A percentile compares a stretch with the other conserved stretches of the same genome.
phyloP scores from a whole-genome alignment of 2,329 filamentous ascomycete species.

The Bretziella fagacearum region DNA sequence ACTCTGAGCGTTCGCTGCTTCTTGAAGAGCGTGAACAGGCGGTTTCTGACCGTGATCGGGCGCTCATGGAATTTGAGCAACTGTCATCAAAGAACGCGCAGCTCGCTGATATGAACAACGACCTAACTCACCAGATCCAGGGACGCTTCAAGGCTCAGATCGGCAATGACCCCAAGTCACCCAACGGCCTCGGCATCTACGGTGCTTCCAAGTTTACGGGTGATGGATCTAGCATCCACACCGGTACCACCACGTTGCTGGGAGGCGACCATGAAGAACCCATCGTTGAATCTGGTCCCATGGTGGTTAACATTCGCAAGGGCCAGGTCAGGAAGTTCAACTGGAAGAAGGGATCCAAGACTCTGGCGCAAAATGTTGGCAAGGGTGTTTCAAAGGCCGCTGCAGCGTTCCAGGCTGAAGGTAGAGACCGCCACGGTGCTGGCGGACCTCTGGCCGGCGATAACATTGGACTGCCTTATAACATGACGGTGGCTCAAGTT shows the following conservation, averaged over 20 bases:
- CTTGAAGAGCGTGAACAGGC: constrained; percentile 72
- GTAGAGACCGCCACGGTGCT: constrained; percentile 34
- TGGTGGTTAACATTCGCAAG: constrained; percentile 88
- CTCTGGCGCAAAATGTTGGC: constrained; percentile 80
- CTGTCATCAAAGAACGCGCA: constrained; percentile 88
- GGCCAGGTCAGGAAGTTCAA: constrained; percentile 93
- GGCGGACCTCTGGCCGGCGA: constrained; percentile 38
- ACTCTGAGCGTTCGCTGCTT: constrained; percentile 60
- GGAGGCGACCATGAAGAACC: constrained; percentile 51
- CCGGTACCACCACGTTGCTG: constrained; percentile 31
- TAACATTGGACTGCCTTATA: constrained; percentile 53
- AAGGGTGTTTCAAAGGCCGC: constrained; percentile 92
- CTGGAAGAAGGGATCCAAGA: constrained; percentile 94
- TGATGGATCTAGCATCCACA: constrained; percentile 36
- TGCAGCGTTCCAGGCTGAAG: constrained; percentile 45
- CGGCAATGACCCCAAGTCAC: constrained; percentile 27
- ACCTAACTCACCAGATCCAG: constrained; percentile 86
- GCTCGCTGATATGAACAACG: constrained; percentile 86
- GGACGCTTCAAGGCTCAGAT: constrained; percentile 75
- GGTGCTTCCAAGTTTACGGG: constrained; percentile 31
- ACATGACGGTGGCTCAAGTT: constrained; percentile 43
- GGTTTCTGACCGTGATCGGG: constrained; percentile 75
- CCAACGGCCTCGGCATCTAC: constrained; percentile 42
- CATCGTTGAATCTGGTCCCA: constrained; percentile 57
- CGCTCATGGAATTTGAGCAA: constrained; percentile 88